Base-by-base conservation (phyloP, 225 moss, liverwort and hornwort genomes). In the Neckera pumila region DNA sequence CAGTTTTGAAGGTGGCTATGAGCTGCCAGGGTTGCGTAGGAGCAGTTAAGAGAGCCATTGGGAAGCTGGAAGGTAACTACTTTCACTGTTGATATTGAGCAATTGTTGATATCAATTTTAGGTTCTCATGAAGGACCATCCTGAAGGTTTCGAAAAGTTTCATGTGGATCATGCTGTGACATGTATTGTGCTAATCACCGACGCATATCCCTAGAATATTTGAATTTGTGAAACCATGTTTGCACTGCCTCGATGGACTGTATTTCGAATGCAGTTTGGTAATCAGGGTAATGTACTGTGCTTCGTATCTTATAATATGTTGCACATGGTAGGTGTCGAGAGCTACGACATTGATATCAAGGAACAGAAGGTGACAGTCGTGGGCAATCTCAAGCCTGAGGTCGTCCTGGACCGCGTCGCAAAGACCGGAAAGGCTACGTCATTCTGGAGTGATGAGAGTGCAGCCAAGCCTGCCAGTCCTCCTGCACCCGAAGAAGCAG, bases 371-470 rank as follows among this genome's bases (percentile, higher is more conserved):
- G 98, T 98, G 85, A 97, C 98, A 45, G 92, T 98, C 54, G 92
- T 94, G 67, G 95, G 96, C 86, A 95, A 95, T 27, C 64, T 97
- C 58, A 95, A 97, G 89, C 89, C 97, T 73, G 92, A 95, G 36
- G 97, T 92, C 82, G 98, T 98, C 49, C 76, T 95, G 66, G 95
- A 95, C 42, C 96, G 92, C 87, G 86, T 98, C 63, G 89, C 98
- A 31, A 98, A 97, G 93, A 98, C 98, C 17, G 98, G 98, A 86
- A 98, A 98, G 92, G 93, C 96, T 27, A 97, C 98, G 54, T 90
- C 95, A 53, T 92, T 96, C 89, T 98, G 98, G 98, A 88, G 28
- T 82, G 94, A 92, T 43, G 91, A 91, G 70, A 81, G 72, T 77
- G 66, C 62, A 65, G 90, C 80, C 82, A 90, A 92, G 87, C 36